Base-by-base conservation (phyloP, 2,329 filamentous ascomycete species). In the Fusarium sp. region DNA sequence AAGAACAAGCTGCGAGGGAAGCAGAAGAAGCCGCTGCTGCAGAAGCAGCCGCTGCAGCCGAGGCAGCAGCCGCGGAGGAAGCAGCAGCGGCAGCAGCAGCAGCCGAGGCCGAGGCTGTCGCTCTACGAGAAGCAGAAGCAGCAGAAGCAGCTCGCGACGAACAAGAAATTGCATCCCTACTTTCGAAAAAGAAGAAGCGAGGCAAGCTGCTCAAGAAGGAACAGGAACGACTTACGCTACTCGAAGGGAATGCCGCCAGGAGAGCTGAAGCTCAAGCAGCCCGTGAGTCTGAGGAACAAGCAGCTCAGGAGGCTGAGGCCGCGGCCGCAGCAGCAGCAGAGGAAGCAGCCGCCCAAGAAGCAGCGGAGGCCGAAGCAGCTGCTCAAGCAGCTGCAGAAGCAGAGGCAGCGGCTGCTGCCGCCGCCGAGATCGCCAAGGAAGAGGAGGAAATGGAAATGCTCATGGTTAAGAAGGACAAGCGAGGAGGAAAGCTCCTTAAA, bases 81-180 rank as follows among this genome's bases (percentile, higher is more conserved):
- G 65, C 42, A 18, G 69, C 54, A 14, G 66, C 66, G 2, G 70
- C 65, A 18, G 50, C 71, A 58, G 57, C 63, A 11, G 72, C 65
- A 35, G 65, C 71, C 29, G 77, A 78, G 22, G 76, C 76, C 2
- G 61, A 77, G 63, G 70, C 69, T 13, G 60, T 66, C n/a, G 76
- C 76, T 50, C 50, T 67, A 13, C 76, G 64, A 40, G 76, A 74
- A 54, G 74, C 73, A 13, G 82, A 83, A 68, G 84, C 85, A 56
- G 80, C 80, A 1, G 69, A 76, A 63, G 74, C 68, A 22, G 71
- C 74, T 18, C 71, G 60, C n/a, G 75, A 77, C 20, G 75, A 78
- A 16, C 68, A 75, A 16, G 76, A 78, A 56, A 68, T 78, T 29
- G 52, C 72, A 13, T 50, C 50, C 35, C 58, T 78, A 2, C 35